These are phyloP conservation scores for Arthrinium phaeospermum DNA, from an alignment of 2,329 filamentous ascomycete species.

Conservation along the genomic window DNA sequence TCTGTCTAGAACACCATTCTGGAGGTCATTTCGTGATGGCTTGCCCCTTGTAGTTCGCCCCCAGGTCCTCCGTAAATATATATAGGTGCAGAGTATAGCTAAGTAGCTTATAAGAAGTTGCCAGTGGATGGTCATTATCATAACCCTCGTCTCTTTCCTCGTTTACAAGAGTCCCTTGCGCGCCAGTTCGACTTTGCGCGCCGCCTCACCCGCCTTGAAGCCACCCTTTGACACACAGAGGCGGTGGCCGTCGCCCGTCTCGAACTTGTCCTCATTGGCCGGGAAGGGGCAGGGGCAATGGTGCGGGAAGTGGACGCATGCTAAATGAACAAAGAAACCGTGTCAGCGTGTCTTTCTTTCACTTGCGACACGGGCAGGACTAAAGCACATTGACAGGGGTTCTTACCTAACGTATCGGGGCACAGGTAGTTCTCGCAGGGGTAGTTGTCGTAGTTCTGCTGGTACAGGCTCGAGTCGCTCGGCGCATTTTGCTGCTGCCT, in stretches of 20 bases:
- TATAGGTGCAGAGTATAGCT: neutral
- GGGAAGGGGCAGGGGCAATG: conserved; percentile 94
- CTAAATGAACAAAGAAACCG: conserved; percentile 39
- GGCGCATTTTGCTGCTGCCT: conserved; percentile 75
- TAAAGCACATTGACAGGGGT: no score
- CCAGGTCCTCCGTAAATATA: no score
- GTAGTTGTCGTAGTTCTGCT: conserved; percentile 57
- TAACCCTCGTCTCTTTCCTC: neutral
- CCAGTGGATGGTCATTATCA: neutral
- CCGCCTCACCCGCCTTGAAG: conserved; percentile 73
- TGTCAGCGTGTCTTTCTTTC: neutral
- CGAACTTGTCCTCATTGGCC: conserved; percentile 77
- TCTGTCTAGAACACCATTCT: neutral
- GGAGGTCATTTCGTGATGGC: no score
- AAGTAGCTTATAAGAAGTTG: neutral
- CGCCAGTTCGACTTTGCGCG: conserved; percentile 78
- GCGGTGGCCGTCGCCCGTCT: conserved; percentile 72
- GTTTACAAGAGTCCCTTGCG: conserved; percentile 74
- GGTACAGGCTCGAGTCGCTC: conserved; percentile 82
- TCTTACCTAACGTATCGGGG: conserved; percentile 76
- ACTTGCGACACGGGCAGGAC: neutral
- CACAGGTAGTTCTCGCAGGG: conserved; percentile 93
- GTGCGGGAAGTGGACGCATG: conserved; percentile 95
- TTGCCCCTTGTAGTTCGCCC: neutral
- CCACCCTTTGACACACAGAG: conserved; percentile 79